Evolutionary conservation across 2,329 filamentous ascomycete genomes (phyloP).

Genomic region (Colletotrichum theobromicola): DNA sequence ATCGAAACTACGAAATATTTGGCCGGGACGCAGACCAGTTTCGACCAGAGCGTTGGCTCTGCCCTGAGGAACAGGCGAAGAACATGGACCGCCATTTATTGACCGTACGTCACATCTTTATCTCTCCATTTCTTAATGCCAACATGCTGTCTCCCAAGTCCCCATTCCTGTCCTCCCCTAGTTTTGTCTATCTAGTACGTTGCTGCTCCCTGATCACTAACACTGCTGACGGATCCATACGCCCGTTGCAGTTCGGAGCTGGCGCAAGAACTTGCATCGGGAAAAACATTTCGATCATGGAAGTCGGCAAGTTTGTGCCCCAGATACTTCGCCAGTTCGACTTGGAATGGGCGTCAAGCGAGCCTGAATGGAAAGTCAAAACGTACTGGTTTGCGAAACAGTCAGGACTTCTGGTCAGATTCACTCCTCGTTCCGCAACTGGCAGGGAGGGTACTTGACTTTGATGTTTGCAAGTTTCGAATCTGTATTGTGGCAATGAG

Average conservation of each 20-base stretch:
- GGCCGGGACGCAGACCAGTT: background rate
- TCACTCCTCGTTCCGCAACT: background rate
- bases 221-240: background rate
- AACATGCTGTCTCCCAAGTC: rapidly evolving
- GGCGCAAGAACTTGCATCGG: background rate
- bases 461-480: background rate
- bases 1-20: background rate
- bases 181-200: too few relatives aligned
- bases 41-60: background rate
- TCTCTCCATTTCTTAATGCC: background rate
- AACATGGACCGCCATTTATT: background rate
- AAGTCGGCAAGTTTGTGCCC: background rate
- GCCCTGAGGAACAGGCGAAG: background rate
- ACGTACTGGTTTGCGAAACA: background rate
- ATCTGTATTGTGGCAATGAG: background rate
- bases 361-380: background rate
- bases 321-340: background rate
- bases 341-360: background rate
- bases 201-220: too few relatives aligned
- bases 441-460: background rate
- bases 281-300: background rate
- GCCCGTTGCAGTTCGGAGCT: background rate
- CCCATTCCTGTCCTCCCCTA: too few relatives aligned
- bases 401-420: background rate
- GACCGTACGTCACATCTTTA: background rate